Conservation (phyloP, 108 stramenopile species). For the Licmophora abbreviata region DNA sequence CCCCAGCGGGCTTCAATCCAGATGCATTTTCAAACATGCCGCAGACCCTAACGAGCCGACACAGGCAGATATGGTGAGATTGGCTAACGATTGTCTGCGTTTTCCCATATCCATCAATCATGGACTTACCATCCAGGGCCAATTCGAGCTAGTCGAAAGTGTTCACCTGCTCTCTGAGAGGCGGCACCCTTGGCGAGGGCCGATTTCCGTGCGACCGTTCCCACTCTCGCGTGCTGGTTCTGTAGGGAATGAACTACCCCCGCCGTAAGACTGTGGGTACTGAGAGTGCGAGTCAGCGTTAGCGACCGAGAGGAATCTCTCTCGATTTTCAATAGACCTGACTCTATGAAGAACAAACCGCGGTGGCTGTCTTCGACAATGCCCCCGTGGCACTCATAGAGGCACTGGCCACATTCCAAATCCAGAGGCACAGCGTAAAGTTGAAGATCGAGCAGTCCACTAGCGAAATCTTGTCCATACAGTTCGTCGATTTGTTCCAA, state of each 20-base stretch:
- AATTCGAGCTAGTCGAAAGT: too few relatives aligned
- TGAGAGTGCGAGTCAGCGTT: too few relatives aligned
- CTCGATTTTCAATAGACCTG: constrained; percentile 37
- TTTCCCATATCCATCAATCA: too few relatives aligned
- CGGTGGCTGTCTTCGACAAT: constrained; percentile 21
- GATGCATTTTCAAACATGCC: too few relatives aligned
- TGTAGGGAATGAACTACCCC: too few relatives aligned
- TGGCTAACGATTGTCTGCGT: too few relatives aligned
- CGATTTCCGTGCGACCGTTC: constrained; percentile 7
- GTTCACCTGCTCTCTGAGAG: too few relatives aligned
- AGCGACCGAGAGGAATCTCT: too few relatives aligned
- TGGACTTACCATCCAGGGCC: not conserved
- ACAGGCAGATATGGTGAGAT: too few relatives aligned
- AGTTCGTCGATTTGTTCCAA: constrained; percentile 51
- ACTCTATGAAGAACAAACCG: constrained; percentile 65
- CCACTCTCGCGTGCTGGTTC: constrained; percentile 14
- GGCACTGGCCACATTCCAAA: constrained; percentile 19
- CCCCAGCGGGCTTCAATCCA: too few relatives aligned
- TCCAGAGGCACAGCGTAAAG: constrained; percentile 23
- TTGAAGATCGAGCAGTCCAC: constrained; percentile 30
- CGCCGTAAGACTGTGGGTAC: too few relatives aligned
- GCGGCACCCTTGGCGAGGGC: constrained; percentile 19
- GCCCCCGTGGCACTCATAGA: constrained; percentile 27
- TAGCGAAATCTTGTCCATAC: constrained; percentile 26
- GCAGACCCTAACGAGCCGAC: too few relatives aligned